phyloP scores from a whole-genome alignment of 441 rosid genomes.

The Metrosideros polymorpha region DNA sequence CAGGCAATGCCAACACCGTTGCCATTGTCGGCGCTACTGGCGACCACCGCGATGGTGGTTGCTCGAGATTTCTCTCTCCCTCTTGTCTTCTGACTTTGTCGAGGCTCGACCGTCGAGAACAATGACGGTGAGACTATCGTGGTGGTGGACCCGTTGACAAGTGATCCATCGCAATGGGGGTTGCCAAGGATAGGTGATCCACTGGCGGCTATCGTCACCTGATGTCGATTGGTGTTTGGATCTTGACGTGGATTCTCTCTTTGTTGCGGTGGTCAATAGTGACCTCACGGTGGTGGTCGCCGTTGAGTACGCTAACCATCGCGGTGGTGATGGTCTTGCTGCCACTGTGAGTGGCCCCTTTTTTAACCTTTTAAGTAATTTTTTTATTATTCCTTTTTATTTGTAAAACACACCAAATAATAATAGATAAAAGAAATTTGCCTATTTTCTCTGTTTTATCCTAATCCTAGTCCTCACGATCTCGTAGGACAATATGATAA shows the following conservation, averaged over 20 bases:
- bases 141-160: not conserved
- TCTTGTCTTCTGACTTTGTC: not conserved
- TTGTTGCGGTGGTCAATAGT: not conserved
- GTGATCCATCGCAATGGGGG: no score
- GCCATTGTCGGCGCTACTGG: not conserved
- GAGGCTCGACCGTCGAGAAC: not conserved
- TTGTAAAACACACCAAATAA: not conserved
- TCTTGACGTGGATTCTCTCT: not conserved
- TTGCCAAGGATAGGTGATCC: no score
- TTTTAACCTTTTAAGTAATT: not conserved
- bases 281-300: not conserved
- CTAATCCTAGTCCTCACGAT: not conserved
- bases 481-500: not conserved
- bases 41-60: not conserved
- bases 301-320: not conserved
- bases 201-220: no score
- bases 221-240: not conserved
- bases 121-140: no score
- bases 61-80: not conserved
- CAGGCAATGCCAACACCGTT: no score
- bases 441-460: not conserved
- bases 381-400: not conserved
- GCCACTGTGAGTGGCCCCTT: not conserved
- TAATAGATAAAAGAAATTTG: not conserved
- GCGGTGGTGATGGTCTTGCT: not conserved